Conservation (phyloP, 331 rosid species). For the Prunus yedoensis region DNA sequence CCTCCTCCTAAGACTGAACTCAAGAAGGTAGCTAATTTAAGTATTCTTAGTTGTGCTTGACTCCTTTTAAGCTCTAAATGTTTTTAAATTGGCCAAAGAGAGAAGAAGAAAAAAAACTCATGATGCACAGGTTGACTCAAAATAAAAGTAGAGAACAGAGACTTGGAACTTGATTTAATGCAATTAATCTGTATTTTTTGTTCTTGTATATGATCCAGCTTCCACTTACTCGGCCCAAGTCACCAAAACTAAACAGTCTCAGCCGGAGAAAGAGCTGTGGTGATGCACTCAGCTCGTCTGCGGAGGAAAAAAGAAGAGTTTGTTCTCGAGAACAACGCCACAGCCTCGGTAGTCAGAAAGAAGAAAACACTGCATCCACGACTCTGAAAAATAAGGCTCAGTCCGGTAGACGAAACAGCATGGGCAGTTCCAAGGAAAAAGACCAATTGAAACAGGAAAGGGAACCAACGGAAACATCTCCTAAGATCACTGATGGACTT, state of each 20-base stretch:
- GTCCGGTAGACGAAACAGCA: conserved; percentile 27
- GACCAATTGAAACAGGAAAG: no score
- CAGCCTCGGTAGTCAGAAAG: conserved; percentile 48
- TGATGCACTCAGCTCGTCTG: conserved; percentile 43
- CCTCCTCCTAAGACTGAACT: conserved; percentile 84
- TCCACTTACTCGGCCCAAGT: conserved; percentile 86
- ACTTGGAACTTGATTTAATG: conserved; percentile 14
- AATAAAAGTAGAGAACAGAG: background rate
- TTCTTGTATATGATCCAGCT: conserved; percentile 44
- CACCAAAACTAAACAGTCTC: conserved; percentile 65
- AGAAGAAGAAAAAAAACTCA: background rate
- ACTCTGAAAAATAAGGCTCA: conserved; percentile 39
- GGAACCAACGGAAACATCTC: no score
- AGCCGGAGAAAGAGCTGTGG: conserved; percentile 87
- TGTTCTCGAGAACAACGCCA: conserved; percentile 52
- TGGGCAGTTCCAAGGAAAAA: conserved; percentile 26
- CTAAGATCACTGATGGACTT: no score
- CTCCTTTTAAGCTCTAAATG: conserved; percentile 17
- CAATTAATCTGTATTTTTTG: conserved; percentile 6
- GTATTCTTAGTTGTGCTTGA: background rate
- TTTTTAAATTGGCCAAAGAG: conserved; percentile 1
- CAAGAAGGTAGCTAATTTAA: conserved; percentile 64
- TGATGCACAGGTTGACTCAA: background rate
- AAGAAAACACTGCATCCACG: conserved; percentile 24
- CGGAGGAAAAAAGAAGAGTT: conserved; percentile 32